Percentiles rank a stretch among this genome's conserved stretches.
Evolutionary conservation across 2,329 filamentous ascomycete species (phyloP).

Genomic region (Raffaelea deltoideospora): DNA sequence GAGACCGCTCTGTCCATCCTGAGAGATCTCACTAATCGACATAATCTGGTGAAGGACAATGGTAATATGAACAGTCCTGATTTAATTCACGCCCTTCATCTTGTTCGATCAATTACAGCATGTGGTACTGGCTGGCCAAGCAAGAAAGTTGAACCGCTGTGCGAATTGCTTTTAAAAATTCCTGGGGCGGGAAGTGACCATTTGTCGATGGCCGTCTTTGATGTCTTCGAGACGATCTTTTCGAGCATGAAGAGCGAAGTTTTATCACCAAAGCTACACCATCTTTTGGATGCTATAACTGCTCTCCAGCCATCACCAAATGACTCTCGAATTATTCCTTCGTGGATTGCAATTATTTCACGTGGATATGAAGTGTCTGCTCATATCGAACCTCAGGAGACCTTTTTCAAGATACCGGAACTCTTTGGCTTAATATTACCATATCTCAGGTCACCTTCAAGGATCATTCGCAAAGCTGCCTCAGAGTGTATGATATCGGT

Average conservation of each 20-base stretch:
- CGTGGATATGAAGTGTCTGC: slow-evolving; percentile 88
- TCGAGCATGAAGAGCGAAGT: slow-evolving; percentile 80
- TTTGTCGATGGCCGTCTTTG: slow-evolving; percentile 90
- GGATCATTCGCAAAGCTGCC: slow-evolving; percentile 87
- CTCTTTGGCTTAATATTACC: slow-evolving; percentile 66
- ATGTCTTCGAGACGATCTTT: slow-evolving; percentile 96
- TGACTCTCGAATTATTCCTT: slow-evolving; percentile 84
- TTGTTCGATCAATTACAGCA: slow-evolving; percentile 77
- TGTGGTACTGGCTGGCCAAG: slow-evolving; percentile 92
- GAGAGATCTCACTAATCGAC: slow-evolving; percentile 53
- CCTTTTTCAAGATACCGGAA: slow-evolving; percentile 77
- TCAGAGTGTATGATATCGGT: slow-evolving; percentile 93
- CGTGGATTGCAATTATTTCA: slow-evolving; percentile 92
- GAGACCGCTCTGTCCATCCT: slow-evolving; percentile 75
- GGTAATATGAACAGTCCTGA: slow-evolving; percentile 58
- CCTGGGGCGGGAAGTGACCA: slow-evolving; percentile 86
- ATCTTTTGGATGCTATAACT: slow-evolving; percentile 78
- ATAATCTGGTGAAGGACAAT: slow-evolving; percentile 50
- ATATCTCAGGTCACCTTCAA: slow-evolving; percentile 74
- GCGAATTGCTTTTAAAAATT: slow-evolving; percentile 76
- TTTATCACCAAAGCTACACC: slow-evolving; percentile 76
- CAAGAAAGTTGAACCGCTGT: slow-evolving; percentile 84
- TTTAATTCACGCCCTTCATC: slow-evolving; percentile 79
- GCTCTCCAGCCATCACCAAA: slow-evolving; percentile 84
- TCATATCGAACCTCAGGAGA: slow-evolving; percentile 77